Conservation (phyloP, 1,284 basidiomycete genomes). For the Pseudozyma thailandica region DNA sequence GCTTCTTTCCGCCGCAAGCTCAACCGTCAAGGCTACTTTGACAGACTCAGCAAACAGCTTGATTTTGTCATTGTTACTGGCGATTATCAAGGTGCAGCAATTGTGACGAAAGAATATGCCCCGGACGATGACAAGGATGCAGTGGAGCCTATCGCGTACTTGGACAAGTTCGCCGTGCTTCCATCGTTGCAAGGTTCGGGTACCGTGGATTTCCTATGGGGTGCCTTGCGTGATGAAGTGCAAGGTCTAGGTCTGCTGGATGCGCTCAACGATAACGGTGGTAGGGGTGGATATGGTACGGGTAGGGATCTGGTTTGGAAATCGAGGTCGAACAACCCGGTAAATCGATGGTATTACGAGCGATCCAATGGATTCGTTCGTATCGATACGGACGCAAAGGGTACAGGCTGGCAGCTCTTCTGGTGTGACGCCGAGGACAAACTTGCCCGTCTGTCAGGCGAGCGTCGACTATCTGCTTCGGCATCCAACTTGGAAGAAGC, state of each 20-base stretch:
- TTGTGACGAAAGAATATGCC: slow-evolving; percentile 84
- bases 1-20: slow-evolving; percentile 83
- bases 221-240: slow-evolving; percentile 96
- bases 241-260: slow-evolving; percentile 93
- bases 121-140: slow-evolving; percentile 43
- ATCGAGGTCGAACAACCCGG: slow-evolving; percentile 87
- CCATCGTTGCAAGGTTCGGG: slow-evolving; percentile 96
- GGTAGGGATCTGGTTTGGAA: slow-evolving; percentile 97
- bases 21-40: slow-evolving; percentile 80
- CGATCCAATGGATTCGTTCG: slow-evolving; percentile 89
- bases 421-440: slow-evolving; percentile 97
- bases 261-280: slow-evolving; percentile 90
- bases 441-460: slow-evolving; percentile 55
- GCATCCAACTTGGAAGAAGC: slow-evolving; percentile 36
- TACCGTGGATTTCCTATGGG: slow-evolving; percentile 99
- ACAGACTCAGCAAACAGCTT: slow-evolving; percentile 78
- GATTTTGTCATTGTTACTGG: slow-evolving; percentile 96
- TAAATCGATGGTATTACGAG: slow-evolving; percentile 99
- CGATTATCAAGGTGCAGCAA: slow-evolving; percentile 93
- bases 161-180: slow-evolving; percentile 98
- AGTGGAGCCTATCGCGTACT: slow-evolving; percentile 78
- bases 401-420: slow-evolving; percentile 82
- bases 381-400: slow-evolving; percentile 69
- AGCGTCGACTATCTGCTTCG: slow-evolving; percentile 47
- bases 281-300: slow-evolving; percentile 83